A percentile compares a stretch with the other conserved stretches of the same genome.
Conservation (phyloP, 1,284 basidiomycete genomes). For the Ceratobasidium sp. region DNA sequence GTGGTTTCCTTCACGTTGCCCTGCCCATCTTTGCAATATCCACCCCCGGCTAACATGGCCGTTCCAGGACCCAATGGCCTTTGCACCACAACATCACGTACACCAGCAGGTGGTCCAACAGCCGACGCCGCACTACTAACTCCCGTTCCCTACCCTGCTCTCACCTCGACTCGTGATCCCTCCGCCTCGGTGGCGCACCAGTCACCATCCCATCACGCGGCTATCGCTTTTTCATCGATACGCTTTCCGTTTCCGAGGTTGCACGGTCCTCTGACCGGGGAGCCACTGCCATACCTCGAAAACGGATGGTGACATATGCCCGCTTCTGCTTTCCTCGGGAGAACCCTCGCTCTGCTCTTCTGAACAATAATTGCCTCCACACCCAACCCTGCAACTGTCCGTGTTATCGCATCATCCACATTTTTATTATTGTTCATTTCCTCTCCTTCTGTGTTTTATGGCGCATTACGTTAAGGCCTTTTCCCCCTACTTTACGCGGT, state of each 20-base stretch:
- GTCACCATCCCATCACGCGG: background rate
- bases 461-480: background rate
- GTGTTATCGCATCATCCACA: conserved; percentile 2
- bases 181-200: background rate
- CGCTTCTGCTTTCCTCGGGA: conserved; percentile 6
- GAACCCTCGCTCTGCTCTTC: background rate
- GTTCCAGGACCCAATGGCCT: conserved; percentile 34
- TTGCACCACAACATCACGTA: conserved; percentile 27
- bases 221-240: conserved; percentile 30
- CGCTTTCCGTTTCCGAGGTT: background rate
- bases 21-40: background rate
- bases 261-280: background rate
- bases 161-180: background rate
- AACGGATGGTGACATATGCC: background rate
- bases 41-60: background rate
- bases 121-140: conserved; percentile 37
- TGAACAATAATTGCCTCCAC: background rate
- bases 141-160: background rate
- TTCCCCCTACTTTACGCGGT: background rate
- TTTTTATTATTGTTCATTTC: background rate
- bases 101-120: conserved; percentile 36
- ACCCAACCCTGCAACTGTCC: background rate
- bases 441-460: background rate
- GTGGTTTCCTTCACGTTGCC: background rate
- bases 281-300: background rate